These are phyloP conservation scores for Myochromella boudieri DNA, from an alignment of 768 basidiomycete species.

Conservation along the genomic window DNA sequence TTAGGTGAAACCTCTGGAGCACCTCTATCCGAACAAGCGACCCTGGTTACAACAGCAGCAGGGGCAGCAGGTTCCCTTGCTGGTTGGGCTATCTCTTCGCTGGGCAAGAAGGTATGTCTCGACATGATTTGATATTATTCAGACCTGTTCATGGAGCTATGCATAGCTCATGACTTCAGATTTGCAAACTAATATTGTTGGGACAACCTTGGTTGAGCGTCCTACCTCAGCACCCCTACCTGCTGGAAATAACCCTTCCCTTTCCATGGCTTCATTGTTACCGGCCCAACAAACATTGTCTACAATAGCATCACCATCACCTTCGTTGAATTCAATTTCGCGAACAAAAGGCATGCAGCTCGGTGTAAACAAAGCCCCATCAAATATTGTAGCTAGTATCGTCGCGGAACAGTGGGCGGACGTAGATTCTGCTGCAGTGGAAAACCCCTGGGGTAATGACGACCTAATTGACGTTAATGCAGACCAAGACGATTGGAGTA, in stretches of 20 bases:
- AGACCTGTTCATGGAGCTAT: conserved; percentile 1
- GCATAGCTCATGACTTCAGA: conserved; percentile 71
- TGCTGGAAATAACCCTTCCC: conserved; percentile 14
- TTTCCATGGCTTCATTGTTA: background rate
- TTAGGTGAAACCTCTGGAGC: conserved; percentile 25
- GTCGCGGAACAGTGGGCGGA: conserved; percentile 60
- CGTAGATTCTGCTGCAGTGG: conserved; percentile 37
- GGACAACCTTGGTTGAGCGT: conserved; percentile 29
- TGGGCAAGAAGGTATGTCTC: conserved; percentile 71
- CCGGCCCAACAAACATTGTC: conserved; percentile 3
- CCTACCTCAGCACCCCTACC: conserved; percentile 43
- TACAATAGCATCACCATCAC: conserved; percentile 12
- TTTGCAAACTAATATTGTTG: conserved; percentile 62
- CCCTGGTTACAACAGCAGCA: conserved; percentile 80
- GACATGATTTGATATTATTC: background rate
- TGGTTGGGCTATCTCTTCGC: conserved; percentile 93
- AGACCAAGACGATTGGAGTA: conserved; percentile 94
- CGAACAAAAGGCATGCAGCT: conserved; percentile 69
- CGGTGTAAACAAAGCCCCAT: conserved; percentile 50
- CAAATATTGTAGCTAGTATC: conserved; percentile 29
- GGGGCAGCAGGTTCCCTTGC: conserved; percentile 91
- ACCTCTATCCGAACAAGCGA: conserved; percentile 38
- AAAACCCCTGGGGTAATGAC: conserved; percentile 67
- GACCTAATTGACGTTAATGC: conserved; percentile 94
- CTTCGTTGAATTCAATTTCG: conserved; percentile 21